Percentiles rank a stretch among this genome's conserved stretches.
Evolutionary conservation across 108 stramenopile genomes (phyloP).

Genomic region (Discostella pseudostelligera): DNA sequence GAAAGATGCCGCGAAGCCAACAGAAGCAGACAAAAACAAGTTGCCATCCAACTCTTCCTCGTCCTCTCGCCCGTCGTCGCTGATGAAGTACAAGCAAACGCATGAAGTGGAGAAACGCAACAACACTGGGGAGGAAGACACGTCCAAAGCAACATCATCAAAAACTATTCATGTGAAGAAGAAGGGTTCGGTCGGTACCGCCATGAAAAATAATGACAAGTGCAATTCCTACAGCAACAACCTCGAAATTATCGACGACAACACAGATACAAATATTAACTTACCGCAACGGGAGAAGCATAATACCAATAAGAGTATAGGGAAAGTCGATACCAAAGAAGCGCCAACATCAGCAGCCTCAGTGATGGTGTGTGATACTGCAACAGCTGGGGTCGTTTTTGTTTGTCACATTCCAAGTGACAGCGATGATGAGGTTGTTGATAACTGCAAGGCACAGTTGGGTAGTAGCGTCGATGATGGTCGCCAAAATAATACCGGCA

Average conservation of each 20-base stretch:
- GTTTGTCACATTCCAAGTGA: conserved; percentile 11
- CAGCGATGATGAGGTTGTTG: conserved; percentile 5
- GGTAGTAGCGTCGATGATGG: background rate
- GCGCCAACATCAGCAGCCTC: background rate
- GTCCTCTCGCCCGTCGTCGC: conserved; percentile 9
- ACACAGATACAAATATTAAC: too few relatives aligned
- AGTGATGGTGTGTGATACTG: background rate
- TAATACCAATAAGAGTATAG: background rate
- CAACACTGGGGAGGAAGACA: background rate
- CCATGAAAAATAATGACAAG: background rate
- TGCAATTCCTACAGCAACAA: background rate
- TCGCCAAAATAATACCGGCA: background rate
- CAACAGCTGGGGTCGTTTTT: conserved; percentile 6
- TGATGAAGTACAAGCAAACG: conserved; percentile 2
- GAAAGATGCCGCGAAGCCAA: background rate
- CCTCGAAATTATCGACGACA: background rate
- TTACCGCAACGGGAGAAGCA: background rate
- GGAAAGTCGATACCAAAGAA: background rate
- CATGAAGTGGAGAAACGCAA: background rate
- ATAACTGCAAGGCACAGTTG: background rate
- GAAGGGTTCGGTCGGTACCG: background rate
- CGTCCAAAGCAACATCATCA: too few relatives aligned
- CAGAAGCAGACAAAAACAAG: background rate
- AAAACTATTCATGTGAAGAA: background rate
- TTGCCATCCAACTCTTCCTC: background rate